A percentile compares a stretch with the other conserved stretches of the same genome.
phyloP scores from a whole-genome alignment of 1,139 yeast species.

The Debaryomyces coudertii region DNA sequence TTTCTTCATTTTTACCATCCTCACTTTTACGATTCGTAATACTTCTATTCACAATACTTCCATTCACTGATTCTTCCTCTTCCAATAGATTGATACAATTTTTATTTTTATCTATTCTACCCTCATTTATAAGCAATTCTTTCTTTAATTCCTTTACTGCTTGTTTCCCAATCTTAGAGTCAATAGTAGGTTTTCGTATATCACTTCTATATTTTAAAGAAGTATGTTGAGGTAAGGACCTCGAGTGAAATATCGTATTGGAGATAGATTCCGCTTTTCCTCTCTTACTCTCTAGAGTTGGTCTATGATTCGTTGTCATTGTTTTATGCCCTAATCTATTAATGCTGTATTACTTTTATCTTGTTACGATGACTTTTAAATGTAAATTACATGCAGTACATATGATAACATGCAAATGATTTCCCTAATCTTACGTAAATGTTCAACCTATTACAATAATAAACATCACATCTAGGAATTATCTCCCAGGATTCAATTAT shows the following conservation, averaged over 20 bases:
- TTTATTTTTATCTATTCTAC: not conserved
- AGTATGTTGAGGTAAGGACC: slow-evolving; percentile 72
- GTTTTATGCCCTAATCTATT: not conserved
- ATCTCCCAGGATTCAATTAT: too few relatives aligned
- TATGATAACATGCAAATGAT: not conserved
- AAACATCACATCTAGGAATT: too few relatives aligned
- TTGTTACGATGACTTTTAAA: too few relatives aligned
- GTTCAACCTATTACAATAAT: too few relatives aligned
- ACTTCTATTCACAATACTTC: slow-evolving; percentile 2
- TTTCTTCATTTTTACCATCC: not conserved
- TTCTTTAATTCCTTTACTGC: slow-evolving; percentile 31
- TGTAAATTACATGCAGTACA: not conserved
- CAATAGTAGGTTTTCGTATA: slow-evolving; percentile 28
- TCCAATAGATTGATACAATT: not conserved
- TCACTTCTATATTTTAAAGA: slow-evolving; percentile 61
- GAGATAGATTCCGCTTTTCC: slow-evolving; percentile 56
- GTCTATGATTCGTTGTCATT: slow-evolving; percentile 91
- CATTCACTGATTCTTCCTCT: slow-evolving; percentile 6
- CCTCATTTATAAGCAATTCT: slow-evolving; percentile 18
- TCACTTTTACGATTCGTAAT: not conserved
- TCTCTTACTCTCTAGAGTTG: slow-evolving; percentile 83
- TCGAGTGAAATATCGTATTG: slow-evolving; percentile 61
- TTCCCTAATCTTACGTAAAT: too few relatives aligned
- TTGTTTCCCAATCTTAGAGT: slow-evolving; percentile 19
- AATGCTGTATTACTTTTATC: too few relatives aligned